Conservation (phyloP, 495 filamentous ascomycete species). For the Lasiosphaeria miniovina region DNA sequence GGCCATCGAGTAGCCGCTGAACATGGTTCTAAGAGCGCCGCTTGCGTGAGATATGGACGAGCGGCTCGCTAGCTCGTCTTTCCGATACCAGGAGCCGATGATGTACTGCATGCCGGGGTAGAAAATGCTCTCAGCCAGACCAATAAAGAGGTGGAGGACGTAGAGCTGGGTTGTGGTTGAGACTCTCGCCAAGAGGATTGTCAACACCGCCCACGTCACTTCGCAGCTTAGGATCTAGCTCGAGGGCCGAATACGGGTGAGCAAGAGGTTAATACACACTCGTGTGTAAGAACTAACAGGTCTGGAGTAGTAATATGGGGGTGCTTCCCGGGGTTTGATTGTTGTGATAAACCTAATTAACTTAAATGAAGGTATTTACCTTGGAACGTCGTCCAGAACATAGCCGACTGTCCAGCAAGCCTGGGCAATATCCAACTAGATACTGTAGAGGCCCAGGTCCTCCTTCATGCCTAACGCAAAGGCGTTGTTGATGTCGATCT, state of each 20-base stretch:
- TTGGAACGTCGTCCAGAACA: conserved; percentile 60
- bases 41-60: conserved; percentile 62
- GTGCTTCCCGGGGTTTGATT: no score
- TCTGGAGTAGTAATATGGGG: neutral
- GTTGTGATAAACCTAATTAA: neutral
- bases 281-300: neutral
- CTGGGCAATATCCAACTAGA: conserved; percentile 50
- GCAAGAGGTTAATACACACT: conserved; percentile 30
- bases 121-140: conserved; percentile 44
- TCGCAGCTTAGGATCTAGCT: conserved; percentile 59
- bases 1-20: conserved; percentile 59
- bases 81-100: conserved; percentile 55
- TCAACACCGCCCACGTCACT: conserved; percentile 54
- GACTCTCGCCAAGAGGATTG: conserved; percentile 47
- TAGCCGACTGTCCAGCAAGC: conserved; percentile 63
- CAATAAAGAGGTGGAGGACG: conserved; percentile 57
- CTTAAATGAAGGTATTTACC: conserved; percentile 26
- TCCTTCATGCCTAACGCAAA: conserved; percentile 59
- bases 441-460: conserved; percentile 55
- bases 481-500: conserved; percentile 40
- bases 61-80: conserved; percentile 55
- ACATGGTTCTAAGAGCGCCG: conserved; percentile 52
- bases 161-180: conserved; percentile 51
- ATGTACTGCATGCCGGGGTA: conserved; percentile 50
- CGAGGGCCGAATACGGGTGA: conserved; percentile 50